Percentiles rank a stretch among this genome's conserved stretches.
phyloP scores from a whole-genome alignment of 768 basidiomycete species.

The Mrakia frigida region DNA sequence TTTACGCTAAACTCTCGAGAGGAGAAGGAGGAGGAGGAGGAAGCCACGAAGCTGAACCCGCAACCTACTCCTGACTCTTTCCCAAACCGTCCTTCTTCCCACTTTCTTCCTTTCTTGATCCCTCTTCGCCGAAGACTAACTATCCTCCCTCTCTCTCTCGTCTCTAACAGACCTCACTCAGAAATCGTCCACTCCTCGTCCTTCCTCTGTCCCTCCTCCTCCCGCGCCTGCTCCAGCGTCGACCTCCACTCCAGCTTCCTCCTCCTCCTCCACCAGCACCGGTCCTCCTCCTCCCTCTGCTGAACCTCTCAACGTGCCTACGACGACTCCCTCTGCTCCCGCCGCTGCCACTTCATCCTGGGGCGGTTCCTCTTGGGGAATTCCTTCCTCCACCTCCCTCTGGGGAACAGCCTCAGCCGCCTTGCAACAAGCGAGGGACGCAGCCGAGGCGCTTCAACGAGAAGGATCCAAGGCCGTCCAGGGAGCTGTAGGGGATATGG shows the following conservation, averaged over 20 bases:
- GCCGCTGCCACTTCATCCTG: neutral
- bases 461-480: slow-evolving; percentile 12
- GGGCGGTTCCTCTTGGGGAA: slow-evolving; percentile 19
- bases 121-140: neutral
- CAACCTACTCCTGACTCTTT: no score
- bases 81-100: neutral
- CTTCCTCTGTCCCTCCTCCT: slow-evolving; percentile 13
- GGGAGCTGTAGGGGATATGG: slow-evolving; percentile 21
- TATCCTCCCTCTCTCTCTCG: neutral
- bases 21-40: no score
- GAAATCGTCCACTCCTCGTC: slow-evolving; percentile 21
- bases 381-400: slow-evolving; percentile 21
- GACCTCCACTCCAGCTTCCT: slow-evolving; percentile 24
- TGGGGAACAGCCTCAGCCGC: slow-evolving; percentile 26
- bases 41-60: no score
- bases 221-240: slow-evolving; percentile 20
- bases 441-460: slow-evolving; percentile 18
- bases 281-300: neutral
- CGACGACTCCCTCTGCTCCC: neutral
- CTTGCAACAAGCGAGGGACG: slow-evolving; percentile 11
- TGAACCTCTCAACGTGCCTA: slow-evolving; percentile 28
- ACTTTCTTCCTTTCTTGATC: neutral
- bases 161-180: slow-evolving; percentile 27
- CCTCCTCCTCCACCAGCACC: slow-evolving; percentile 5
- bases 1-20: no score